Base-by-base conservation (phyloP, 352 stramenopile species). In the Blastocystis sp. region DNA sequence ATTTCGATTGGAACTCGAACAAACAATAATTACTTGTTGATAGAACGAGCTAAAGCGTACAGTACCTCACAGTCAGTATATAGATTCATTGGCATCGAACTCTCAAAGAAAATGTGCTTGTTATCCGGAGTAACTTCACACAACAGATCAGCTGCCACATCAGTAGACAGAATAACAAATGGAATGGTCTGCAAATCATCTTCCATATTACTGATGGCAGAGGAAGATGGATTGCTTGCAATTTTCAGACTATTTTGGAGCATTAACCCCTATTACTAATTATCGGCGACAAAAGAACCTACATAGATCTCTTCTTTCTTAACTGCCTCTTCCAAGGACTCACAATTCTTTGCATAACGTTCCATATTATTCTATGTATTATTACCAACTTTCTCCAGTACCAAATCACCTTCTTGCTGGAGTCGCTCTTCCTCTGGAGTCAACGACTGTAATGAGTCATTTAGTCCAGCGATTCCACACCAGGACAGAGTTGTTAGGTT, bases 131-230 rank as follows among this genome's bases (percentile, higher is more conserved):
- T 51, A 17, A 78, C 66, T 51, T 78, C 66, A n/a, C 66, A 78
- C 7, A 78, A 78, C 1, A 78, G n/a, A n/a, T 78, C 66, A 1
- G 24, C 37, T 13, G 66, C 53, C 17, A 78, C 22, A 19, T 56
- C 66, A 9, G 66, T 78, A 48, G 66, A 54, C 22, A 78, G 22
- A 59, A 78, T 37, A 57, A 78, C 44, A 78, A 35, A 78, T 7
- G 66, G 66, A 19, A 78, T 53, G 22, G 37, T 78, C 57, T 62
- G 56, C 19, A n/a, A 62, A 66, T 66, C 35, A 44, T 27, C 15
- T 40, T 40, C 30, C 2, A 33, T 24, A 33, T 24, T 17, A 7
- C 24, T 13, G 0, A 4, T 40, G 3, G 19, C 24, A 75, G 19
- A 40, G n/a, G 58, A 9, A 17, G 27, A 30, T 17, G 0, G 58